Evolutionary conservation across 148 eudicot genomes (phyloP).

Genomic region (Simmondsia chinensis): DNA sequence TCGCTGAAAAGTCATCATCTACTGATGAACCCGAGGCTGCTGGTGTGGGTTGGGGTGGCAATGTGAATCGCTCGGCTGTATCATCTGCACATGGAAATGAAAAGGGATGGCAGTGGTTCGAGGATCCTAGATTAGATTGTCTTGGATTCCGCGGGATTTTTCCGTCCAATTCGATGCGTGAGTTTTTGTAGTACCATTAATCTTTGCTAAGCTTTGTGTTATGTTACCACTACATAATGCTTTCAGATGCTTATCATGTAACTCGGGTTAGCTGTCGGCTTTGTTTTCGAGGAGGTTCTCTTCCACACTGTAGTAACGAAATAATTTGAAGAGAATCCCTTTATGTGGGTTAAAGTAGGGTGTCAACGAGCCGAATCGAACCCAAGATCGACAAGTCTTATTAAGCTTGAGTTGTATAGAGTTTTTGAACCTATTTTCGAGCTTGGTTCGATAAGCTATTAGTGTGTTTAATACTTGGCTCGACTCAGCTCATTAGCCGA

Average conservation of each 20-base stretch:
- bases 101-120: constrained; percentile 76
- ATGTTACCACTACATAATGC: not conserved
- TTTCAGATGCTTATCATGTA: not conserved
- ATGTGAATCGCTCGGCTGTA: constrained; percentile 42
- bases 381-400: no score
- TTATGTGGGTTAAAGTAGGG: no score
- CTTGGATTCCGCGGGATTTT: constrained; percentile 93
- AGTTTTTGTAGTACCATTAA: constrained; percentile 14
- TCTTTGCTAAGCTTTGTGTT: not conserved
- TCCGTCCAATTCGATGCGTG: constrained; percentile 67
- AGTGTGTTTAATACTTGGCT: no score
- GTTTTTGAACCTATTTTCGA: no score
- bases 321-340: no score
- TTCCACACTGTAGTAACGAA: no score
- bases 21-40: constrained; percentile 61
- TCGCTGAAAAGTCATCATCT: constrained; percentile 23
- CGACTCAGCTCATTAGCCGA: no score
- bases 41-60: constrained; percentile 74
- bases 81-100: constrained; percentile 53
- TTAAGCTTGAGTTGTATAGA: no score
- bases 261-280: no score
- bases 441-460: no score
- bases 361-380: no score
- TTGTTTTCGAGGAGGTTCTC: no score
- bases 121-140: constrained; percentile 76